Evolutionary conservation across 257 asterid genomes (phyloP).

Genomic region (Fraxinus anomala): DNA sequence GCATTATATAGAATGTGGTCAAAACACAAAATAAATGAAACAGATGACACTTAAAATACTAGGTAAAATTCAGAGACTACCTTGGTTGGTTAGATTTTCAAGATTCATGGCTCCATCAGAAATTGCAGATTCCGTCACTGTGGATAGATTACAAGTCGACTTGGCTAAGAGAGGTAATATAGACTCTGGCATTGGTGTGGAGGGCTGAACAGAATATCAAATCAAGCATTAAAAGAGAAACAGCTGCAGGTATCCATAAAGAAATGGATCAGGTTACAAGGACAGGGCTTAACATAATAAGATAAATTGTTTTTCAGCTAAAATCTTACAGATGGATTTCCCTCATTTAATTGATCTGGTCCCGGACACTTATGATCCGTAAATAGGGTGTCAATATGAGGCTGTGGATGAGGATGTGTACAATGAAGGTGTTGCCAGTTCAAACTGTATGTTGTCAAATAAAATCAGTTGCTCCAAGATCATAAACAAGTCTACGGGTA

Average conservation of each 20-base stretch:
- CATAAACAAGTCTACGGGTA: background rate
- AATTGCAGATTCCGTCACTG: constrained; percentile 27
- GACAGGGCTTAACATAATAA: constrained; percentile 8
- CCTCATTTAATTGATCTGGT: constrained; percentile 40
- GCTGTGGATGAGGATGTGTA: constrained; percentile 59
- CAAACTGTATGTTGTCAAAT: constrained; percentile 53
- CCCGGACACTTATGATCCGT: constrained; percentile 68
- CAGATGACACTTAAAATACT: constrained; percentile 7
- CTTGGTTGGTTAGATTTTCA: constrained; percentile 27
- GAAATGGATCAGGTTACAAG: background rate
- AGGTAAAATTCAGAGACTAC: constrained; percentile 17
- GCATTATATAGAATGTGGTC: constrained; percentile 13
- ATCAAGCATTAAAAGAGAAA: constrained; percentile 12
- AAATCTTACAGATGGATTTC: constrained; percentile 40
- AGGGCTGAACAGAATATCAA: constrained; percentile 35
- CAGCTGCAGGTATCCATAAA: constrained; percentile 8
- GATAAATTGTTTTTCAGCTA: constrained; percentile 1
- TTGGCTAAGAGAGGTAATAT: constrained; percentile 19
- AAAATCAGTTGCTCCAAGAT: constrained; percentile 22
- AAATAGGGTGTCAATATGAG: constrained; percentile 59
- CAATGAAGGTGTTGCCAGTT: constrained; percentile 87
- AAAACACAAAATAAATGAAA: background rate
- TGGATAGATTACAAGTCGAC: constrained; percentile 23
- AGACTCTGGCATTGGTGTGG: constrained; percentile 16
- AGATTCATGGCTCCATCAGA: constrained; percentile 27